Conservation (phyloP, 345 rosid genomes). For the Lenwebbia sp. region DNA sequence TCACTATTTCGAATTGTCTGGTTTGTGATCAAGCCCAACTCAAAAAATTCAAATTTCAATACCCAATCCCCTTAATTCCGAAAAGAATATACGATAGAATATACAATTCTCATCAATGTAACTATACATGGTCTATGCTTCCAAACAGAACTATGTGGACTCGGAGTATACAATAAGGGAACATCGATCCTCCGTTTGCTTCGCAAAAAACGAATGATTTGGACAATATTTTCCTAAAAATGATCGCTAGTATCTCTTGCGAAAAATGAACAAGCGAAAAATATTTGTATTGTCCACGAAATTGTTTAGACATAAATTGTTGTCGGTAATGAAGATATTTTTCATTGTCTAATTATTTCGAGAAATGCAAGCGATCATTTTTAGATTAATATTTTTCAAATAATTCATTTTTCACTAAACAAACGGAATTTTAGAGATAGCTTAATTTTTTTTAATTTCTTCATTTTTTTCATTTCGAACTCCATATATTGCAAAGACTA, state of each 20-base stretch:
- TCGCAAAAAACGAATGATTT: not conserved
- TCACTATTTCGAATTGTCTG: not conserved
- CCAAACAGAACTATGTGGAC: not conserved
- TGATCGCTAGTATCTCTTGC: not conserved
- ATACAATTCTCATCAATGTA: not conserved
- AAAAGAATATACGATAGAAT: not conserved
- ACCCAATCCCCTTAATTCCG: not conserved
- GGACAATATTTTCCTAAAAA: not conserved
- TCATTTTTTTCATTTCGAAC: not conserved
- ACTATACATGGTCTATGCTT: not conserved
- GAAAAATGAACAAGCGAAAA: not conserved
- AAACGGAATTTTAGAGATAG: not conserved
- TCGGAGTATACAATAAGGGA: not conserved
- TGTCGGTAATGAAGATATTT: not conserved
- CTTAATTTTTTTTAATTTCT: not conserved
- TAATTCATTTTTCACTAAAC: not conserved
- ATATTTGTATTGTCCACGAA: accelerated
- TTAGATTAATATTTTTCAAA: not conserved
- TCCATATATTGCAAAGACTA: no score
- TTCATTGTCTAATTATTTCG: not conserved
- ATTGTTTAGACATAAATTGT: not conserved
- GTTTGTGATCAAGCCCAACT: not conserved
- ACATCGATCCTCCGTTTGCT: not conserved
- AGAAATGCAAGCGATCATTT: not conserved
- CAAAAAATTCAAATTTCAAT: not conserved